These are phyloP conservation scores for Coriolopsis trogii DNA, from an alignment of 1,284 basidiomycete species.

Conservation along the genomic window DNA sequence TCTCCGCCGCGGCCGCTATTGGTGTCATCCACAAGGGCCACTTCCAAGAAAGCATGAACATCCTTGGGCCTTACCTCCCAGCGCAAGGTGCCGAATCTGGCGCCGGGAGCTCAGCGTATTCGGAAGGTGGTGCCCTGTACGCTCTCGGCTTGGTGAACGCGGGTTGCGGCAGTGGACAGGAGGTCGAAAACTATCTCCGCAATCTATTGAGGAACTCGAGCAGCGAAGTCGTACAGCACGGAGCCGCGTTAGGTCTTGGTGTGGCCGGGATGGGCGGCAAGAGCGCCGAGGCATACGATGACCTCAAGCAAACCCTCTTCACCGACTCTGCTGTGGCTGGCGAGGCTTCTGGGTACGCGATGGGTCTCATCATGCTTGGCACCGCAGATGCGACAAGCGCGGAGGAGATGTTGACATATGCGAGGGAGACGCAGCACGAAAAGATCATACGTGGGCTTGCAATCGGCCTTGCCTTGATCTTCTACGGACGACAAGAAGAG, in stretches of 20 bases:
- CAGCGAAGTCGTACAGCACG: slow-evolving; percentile 91
- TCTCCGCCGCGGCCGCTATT: slow-evolving; percentile 92
- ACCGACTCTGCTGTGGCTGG: slow-evolving; percentile 93
- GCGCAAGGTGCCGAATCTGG: slow-evolving; percentile 69
- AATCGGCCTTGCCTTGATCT: slow-evolving; percentile 88
- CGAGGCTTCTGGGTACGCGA: slow-evolving; percentile 92
- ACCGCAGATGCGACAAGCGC: slow-evolving; percentile 79
- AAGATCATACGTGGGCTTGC: slow-evolving; percentile 96
- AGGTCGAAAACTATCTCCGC: slow-evolving; percentile 74
- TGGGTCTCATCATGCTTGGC: slow-evolving; percentile 96
- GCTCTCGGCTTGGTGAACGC: slow-evolving; percentile 95
- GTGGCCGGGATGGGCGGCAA: slow-evolving; percentile 92
- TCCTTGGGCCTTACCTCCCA: slow-evolving; percentile 94
- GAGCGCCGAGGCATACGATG: slow-evolving; percentile 88
- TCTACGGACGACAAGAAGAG: slow-evolving; percentile 89
- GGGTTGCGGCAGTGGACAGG: slow-evolving; percentile 74
- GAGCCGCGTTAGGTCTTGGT: slow-evolving; percentile 92
- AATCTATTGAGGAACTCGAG: slow-evolving; percentile 74
- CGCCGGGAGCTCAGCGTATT: slow-evolving; percentile 80
- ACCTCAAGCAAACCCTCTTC: slow-evolving; percentile 86
- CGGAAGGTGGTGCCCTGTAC: slow-evolving; percentile 92
- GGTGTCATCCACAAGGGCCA: slow-evolving; percentile 98
- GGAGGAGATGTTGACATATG: slow-evolving; percentile 93
- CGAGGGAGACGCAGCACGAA: slow-evolving; percentile 95
- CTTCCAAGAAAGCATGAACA: slow-evolving; percentile 88